Base-by-base conservation (phyloP, 2,329 filamentous ascomycete species). In the Sarocladium kiliense region DNA sequence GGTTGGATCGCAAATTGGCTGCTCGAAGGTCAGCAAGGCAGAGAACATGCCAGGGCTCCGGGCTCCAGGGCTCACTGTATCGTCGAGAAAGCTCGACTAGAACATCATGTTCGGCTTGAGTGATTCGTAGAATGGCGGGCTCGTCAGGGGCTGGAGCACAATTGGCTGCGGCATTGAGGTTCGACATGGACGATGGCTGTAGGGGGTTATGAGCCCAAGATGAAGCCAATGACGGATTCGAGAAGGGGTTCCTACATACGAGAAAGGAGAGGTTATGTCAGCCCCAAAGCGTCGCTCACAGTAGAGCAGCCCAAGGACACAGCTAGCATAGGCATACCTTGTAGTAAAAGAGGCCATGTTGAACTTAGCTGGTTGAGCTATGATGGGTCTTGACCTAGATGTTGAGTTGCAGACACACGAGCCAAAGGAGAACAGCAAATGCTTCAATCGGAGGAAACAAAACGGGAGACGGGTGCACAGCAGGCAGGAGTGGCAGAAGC, bases 81-180 rank as follows among this genome's bases (percentile, higher is more conserved):
- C 53, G 56, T 2, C 26, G 47, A 32, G 56, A 49, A 16, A 56
- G 34, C 9, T 36, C 19, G 19, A 56, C 16, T 5, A 58, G 44
- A 10, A 30, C n/a, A 3, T 51, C 25, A 23, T 58, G 55, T 27
- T 56, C 54, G 21, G 30, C 49, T 19, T 37, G 18, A 25, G 37
- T 25, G 26, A 58, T 25, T 16, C 21, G 45, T 27, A 58, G 26
- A 3, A 36, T 26, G 19, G 18, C 6, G 7, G 45, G 27, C 36
- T 54, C 55, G 2, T 23, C 16, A 32, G n/a, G 25, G 14, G 9
- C 25, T 7, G 19, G 18, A n/a, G n/a, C n/a, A 21, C 39, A 9
- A 9, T 18, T 14, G 9, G 39, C 19, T n/a, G 11, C n/a, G 36
- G 36, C 36, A 39, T 14, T 39, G 36, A 16, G 11, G 11, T 39